Base-by-base conservation (phyloP, 176 grass and related monocot genomes). In the Oryza brachyantha region DNA sequence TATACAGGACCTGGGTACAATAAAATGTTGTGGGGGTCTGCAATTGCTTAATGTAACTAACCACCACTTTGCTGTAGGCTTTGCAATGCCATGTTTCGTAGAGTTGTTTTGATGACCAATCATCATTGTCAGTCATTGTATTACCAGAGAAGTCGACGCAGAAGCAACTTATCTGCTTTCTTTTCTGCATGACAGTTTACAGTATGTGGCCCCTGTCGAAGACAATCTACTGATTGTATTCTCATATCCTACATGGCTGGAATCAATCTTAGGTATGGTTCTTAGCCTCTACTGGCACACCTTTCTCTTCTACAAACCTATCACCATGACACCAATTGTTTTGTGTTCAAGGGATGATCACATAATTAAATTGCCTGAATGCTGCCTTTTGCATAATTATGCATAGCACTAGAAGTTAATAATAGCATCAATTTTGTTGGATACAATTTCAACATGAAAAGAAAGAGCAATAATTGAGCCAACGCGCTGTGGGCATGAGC, bases 241-340 rank as follows among this genome's bases (percentile, higher is more conserved):
- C 14, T 54, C 76, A 8, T 26, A 36, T 66, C 65, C 13, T 14
- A 35, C 48, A 46, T 79, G 77, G 16, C 17, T 79, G 77, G 48
- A 37, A 81, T 32, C 66, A 67, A 35, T 21, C 5, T 63, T 81
- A 81, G 67, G 27, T 72, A 72, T 8, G 68, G 2, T 19, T 35
- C 21, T 13, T 62, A 26, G 27, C 61, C 12, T 48, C 34, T 50
- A 24, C 42, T 34, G 45, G 21, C 54, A 5, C 65, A n/a, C 12
- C 16, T 37, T 60, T 25, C 25, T 10, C 13, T 3, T 60, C 5
- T 64, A 32, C 5, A 0, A 40, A 73, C 38, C 19, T 48, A 9
- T 58, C 59, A 65, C 22, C 22, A 39, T 65, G 31, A 64, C 48
- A 52, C 1, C 31, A 65, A 59, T 5, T 19, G 21, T 72, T 63